Evolutionary conservation across 2,329 filamentous ascomycete species (phyloP), one percentile per base, ranked within the genome.

Genomic region (Penicillium corylophilum): DNA sequence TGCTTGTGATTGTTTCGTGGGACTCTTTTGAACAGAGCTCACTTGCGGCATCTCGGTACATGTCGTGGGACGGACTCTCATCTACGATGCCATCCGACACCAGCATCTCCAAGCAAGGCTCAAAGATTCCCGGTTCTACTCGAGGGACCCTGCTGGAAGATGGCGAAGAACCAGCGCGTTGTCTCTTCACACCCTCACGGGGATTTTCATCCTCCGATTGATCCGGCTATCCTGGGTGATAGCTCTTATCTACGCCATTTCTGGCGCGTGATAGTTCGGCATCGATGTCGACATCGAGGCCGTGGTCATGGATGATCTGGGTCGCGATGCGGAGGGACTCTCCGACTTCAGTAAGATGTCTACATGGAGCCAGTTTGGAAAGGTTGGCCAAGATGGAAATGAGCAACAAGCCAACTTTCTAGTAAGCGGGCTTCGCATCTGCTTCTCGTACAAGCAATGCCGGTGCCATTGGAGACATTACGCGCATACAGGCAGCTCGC

Each of bases 391-490:
- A 10, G 18, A 39, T 1, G 2, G 12, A 4, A 22, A 29, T 15
- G 3, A 7, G 13, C 36, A 2, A n/a, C 13, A 33, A 33, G 13
- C 39, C 1, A 9, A 48, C 46, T 48, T 48, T 20, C 46, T 26
- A 31, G 46, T 48, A n/a, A 48, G 31, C 8, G 46, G 46, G 20
- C 46, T 48, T 31, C 39, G 46, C 16, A 12, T 48, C 39, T 39
- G 46, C 13, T 35, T 48, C 18, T 48, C 46, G 35, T 44, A 48
- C 16, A 48, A 23, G 16, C 46, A 48, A 29, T 44, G 46, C 10
- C 39, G 39, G 12, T n/a, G 39, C 46, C 46, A 48, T 48, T 48
- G 46, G 20, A 36, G 46, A 28, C 39, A 48, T 44, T 48, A 39
- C 29, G 46, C 46, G 31, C 46, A 48, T 15, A 44, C 39, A 1